These are phyloP conservation scores for Lepidium aucheri DNA, from an alignment of 345 rosid species.

Conservation along the genomic window DNA sequence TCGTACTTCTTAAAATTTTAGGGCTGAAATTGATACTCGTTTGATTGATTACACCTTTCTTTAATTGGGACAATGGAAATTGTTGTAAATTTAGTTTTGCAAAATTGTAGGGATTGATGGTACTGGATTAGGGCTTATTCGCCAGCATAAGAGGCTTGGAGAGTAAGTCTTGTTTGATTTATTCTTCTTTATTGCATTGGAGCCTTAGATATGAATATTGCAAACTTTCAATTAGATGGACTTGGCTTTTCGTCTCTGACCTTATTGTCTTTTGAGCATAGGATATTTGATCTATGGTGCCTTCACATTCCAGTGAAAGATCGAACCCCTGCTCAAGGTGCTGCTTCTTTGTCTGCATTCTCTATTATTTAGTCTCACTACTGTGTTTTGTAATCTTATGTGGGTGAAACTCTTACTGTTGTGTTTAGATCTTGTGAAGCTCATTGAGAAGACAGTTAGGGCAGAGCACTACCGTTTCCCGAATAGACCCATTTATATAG, in stretches of 20 bases:
- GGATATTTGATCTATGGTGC: slow-evolving; percentile 66
- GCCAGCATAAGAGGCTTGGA: slow-evolving; percentile 49
- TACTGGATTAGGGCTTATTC: slow-evolving; percentile 58
- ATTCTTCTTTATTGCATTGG: too few species aligned
- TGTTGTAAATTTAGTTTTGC: background rate
- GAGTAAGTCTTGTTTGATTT: slow-evolving; percentile 49
- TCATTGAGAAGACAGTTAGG: slow-evolving; percentile 43
- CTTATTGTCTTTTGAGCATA: slow-evolving; percentile 8
- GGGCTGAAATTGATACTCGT: background rate
- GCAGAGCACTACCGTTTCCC: slow-evolving; percentile 34
- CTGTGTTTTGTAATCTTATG: background rate
- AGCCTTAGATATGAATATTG: background rate
- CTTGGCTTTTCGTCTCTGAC: background rate
- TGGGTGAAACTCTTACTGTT: too few species aligned
- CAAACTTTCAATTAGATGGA: too few species aligned
- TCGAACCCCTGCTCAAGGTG: slow-evolving; percentile 51
- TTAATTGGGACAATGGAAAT: background rate
- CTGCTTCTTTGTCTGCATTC: background rate
- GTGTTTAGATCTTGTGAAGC: slow-evolving; percentile 41
- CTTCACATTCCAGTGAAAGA: slow-evolving; percentile 58
- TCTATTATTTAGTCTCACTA: background rate
- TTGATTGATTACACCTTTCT: background rate
- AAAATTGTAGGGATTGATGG: slow-evolving; percentile 58
- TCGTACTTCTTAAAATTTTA: too few species aligned
- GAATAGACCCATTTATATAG: slow-evolving; percentile 51